A percentile compares a stretch with the other conserved stretches of the same genome.
These are phyloP conservation scores for Alternaria brassicicola DNA, from an alignment of 2,329 filamentous ascomycete species.

Conservation along the genomic window DNA sequence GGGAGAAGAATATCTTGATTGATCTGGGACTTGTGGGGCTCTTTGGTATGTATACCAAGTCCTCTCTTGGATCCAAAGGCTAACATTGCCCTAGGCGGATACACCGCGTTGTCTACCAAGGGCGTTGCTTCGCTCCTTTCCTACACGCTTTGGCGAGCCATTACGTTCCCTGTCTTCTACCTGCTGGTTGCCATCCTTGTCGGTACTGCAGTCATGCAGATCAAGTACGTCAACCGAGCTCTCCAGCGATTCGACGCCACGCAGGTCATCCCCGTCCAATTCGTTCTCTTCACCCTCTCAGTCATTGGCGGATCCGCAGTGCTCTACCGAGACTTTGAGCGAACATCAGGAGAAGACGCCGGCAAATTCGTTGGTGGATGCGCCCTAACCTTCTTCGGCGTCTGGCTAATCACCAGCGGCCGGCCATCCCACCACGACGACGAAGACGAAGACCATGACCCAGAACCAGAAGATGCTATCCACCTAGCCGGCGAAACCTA, in stretches of 20 bases:
- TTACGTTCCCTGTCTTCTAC: slow-evolving; percentile 92
- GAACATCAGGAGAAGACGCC: slow-evolving; percentile 73
- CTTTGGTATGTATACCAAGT: slow-evolving; percentile 69
- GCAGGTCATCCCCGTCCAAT: slow-evolving; percentile 96
- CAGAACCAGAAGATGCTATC: slow-evolving; percentile 52
- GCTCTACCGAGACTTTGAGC: slow-evolving; percentile 93
- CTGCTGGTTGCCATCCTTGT: slow-evolving; percentile 79
- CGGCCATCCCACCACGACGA: slow-evolving; percentile 55
- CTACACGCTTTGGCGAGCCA: slow-evolving; percentile 83
- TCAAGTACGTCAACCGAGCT: slow-evolving; percentile 91
- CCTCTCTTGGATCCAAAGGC: background rate
- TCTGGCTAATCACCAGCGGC: slow-evolving; percentile 95
- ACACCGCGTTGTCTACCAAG: slow-evolving; percentile 96
- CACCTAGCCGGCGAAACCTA: slow-evolving; percentile 50
- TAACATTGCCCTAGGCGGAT: slow-evolving; percentile 66
- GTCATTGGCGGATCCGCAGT: slow-evolving; percentile 94
- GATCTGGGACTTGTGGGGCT: slow-evolving; percentile 91
- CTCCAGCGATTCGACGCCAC: slow-evolving; percentile 95
- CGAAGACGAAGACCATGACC: slow-evolving; percentile 58
- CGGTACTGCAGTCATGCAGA: slow-evolving; percentile 90
- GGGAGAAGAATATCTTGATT: slow-evolving; percentile 84
- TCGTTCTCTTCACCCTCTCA: slow-evolving; percentile 93
- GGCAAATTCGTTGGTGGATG: slow-evolving; percentile 90
- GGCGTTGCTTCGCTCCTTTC: slow-evolving; percentile 95
- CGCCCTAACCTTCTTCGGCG: slow-evolving; percentile 88